Evolutionary conservation across 768 basidiomycete genomes (phyloP), one percentile per base, ranked within the genome.

Genomic region (Punctularia strigosozonata): DNA sequence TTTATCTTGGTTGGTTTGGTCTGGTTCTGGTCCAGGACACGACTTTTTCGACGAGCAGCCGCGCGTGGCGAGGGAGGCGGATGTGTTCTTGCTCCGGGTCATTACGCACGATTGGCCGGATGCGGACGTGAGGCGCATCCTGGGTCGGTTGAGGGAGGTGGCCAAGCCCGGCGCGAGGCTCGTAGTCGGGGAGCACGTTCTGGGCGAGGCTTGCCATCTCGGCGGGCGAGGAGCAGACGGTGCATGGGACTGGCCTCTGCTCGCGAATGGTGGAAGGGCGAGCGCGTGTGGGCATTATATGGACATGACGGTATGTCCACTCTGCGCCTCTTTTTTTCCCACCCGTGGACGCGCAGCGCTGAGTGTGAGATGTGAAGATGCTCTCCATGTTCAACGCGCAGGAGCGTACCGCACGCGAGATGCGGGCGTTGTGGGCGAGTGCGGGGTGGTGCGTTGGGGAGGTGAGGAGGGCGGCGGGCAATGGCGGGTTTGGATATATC

Each of bases 61-160:
- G 1, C 38, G 53, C 12, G 43, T 54, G 3, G 69, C 69, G 4
- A 5, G 15, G 18, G 12, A 31, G 64, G 79, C 43, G 5, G 69
- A 79, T 0, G 73, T 84, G 5, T 88, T 77, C 51, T 62, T 86
- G 24, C 61, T 85, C 22, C 73, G 83, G 18, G 75, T 77, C 15
- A 70, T 85, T 26, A 62, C 82, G 24, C 84, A 88, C 47, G 84
- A 88, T 49, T 86, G 84, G 83, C 76, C 81, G 1, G 78, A 86
- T 45, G 61, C 60, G 1, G 68, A 54, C 33, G 59, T 51, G 6
- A 53, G 26, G 13, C 61, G 60, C 25, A 71, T 75, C 31, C 52
- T 74, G 31, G 51, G 62, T 15, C 66, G 64, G 20, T 59, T 75
- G 3, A 59, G 69, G 10, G 58, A 57, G 3, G 57, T 61, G 4